Base-by-base conservation (phyloP, 2,329 filamentous ascomycete species). In the Colletotrichum spinosum region DNA sequence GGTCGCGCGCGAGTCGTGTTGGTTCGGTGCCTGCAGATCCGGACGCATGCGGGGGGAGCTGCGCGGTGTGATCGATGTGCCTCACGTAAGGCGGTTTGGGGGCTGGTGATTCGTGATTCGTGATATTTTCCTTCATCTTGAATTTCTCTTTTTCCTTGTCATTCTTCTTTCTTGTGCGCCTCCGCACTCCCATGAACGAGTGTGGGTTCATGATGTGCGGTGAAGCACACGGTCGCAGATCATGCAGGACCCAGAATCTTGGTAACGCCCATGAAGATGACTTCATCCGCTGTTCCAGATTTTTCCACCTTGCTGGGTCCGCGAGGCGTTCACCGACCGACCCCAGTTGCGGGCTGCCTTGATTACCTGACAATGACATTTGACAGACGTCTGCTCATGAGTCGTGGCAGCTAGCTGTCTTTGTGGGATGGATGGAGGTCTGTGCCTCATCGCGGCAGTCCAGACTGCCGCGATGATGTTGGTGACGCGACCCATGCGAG, bases 331-430 rank as follows among this genome's bases (percentile, higher is more conserved):
- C 34, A n/a, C 33, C 35, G 12, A 33, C 44, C 38, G 12, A 8
- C 13, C 42, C 13, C 42, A 4, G 42, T 44, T 6, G 13, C 42
- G 13, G 41, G 41, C 13, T 13, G 3, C 13, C 42, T 44, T 8
- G 8, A n/a, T 15, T 34, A 34, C 48, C 6, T 13, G 48, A 57
- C 55, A 49, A 57, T 42, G 61, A 39, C 61, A 55, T 49, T 33
- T 15, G 41, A 25, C 15, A 10, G 38, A 41, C 9, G 38, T 41
- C 9, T 10, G 38, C 38, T 41, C 38, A 41, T 50, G 60, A 64
- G 42, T 64, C 60, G 60, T 44, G 60, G 46, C 42, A 41, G 49
- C 60, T 48, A 9, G 6, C 9, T 9, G 38, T 41, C 38, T 41
- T 41, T 13, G 3, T 41, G 38, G 9, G 9, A 9, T 13, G 38